These are phyloP conservation scores for Paratinospora sagittata DNA, from an alignment of 164 flowering plant genomes.

Conservation along the genomic window DNA sequence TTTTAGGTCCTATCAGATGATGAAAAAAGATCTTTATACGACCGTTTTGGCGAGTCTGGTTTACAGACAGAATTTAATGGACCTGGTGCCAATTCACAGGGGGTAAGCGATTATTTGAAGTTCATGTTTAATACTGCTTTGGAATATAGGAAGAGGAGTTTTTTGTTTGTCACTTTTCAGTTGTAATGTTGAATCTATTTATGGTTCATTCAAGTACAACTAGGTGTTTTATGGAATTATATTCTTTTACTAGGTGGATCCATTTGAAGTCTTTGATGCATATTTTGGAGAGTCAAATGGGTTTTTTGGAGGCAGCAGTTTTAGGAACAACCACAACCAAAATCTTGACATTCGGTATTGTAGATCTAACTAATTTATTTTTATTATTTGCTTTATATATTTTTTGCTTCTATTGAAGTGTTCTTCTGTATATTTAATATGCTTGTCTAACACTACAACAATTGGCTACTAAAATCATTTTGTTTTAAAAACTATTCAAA, in stretches of 20 bases:
- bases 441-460: background rate
- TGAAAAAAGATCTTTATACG: conserved; percentile 86
- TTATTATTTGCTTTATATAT: background rate
- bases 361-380: background rate
- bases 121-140: background rate
- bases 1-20: conserved; percentile 87
- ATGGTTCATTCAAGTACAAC: background rate
- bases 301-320: conserved; percentile 54
- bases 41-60: conserved; percentile 95
- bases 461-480: background rate
- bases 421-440: background rate
- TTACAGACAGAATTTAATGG: conserved; percentile 54
- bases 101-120: conserved; percentile 36
- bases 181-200: background rate
- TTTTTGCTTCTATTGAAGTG: too few species aligned
- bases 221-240: conserved; percentile 6
- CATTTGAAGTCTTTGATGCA: conserved; percentile 72
- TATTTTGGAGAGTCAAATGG: conserved; percentile 68
- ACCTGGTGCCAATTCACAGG: conserved; percentile 38
- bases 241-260: conserved; percentile 57
- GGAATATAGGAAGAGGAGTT: background rate
- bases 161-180: background rate
- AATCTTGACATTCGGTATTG: conserved; percentile 67
- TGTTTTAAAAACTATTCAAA: background rate
- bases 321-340: conserved; percentile 33